Percentiles rank a stretch among this genome's conserved stretches.
These are phyloP conservation scores for Amylostereum areolatum DNA, from an alignment of 1,284 basidiomycete species.

Conservation along the genomic window DNA sequence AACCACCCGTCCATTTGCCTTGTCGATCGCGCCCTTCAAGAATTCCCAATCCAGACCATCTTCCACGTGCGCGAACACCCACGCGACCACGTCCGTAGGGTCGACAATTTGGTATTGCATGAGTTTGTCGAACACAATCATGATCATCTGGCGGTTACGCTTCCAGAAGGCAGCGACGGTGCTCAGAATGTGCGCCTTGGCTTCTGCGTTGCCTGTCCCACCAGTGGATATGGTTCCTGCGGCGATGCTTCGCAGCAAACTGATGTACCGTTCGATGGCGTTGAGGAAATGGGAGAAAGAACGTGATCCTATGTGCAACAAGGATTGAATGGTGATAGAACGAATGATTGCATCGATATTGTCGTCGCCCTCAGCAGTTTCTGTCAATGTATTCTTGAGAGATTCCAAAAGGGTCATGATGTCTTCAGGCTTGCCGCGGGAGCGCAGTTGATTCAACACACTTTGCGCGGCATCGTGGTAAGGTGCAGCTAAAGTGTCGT, in stretches of 20 bases:
- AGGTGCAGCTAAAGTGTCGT: constrained; percentile 48
- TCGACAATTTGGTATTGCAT: constrained; percentile 99
- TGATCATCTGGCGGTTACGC: constrained; percentile 76
- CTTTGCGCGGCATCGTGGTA: constrained; percentile 76
- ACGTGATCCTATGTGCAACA: constrained; percentile 87
- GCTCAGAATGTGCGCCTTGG: constrained; percentile 66
- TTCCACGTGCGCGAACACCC: constrained; percentile 65
- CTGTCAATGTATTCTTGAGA: constrained; percentile 54
- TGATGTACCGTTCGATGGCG: constrained; percentile 95
- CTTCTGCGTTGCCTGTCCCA: constrained; percentile 43
- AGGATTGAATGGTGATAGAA: constrained; percentile 82
- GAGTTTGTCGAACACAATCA: constrained; percentile 94
- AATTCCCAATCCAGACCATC: constrained; percentile 76
- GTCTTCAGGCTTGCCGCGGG: constrained; percentile 71
- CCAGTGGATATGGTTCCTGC: constrained; percentile 31
- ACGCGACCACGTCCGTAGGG: constrained; percentile 84
- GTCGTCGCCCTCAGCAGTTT: constrained; percentile 46
- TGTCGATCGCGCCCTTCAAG: constrained; percentile 76
- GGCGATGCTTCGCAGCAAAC: constrained; percentile 74
- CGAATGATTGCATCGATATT: constrained; percentile 67
- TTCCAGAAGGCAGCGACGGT: constrained; percentile 78
- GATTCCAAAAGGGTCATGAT: constrained; percentile 74
- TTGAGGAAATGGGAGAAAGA: constrained; percentile 99
- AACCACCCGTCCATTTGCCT: constrained; percentile 81
- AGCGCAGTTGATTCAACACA: constrained; percentile 79